Evolutionary conservation across 257 asterid genomes (phyloP).

Genomic region (Primulina tabacum): DNA sequence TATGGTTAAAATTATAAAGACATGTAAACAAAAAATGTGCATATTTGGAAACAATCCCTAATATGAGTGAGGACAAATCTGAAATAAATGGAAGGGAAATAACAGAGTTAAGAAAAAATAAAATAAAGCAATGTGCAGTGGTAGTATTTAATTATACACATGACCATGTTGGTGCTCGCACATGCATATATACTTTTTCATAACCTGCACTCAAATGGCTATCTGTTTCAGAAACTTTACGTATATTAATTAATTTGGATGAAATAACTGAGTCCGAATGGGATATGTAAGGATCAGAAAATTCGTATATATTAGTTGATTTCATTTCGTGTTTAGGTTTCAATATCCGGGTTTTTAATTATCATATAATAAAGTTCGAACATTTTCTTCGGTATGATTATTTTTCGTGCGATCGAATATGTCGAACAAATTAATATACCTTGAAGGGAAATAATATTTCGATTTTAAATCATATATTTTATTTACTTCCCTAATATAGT

Average conservation of each 20-base stretch:
- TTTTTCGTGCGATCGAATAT: not conserved
- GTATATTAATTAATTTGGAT: slow-evolving; percentile 11
- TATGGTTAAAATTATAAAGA: not conserved
- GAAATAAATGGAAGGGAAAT: slow-evolving; percentile 10
- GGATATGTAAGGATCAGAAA: not conserved
- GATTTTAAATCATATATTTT: no score
- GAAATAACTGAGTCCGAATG: slow-evolving; percentile 7
- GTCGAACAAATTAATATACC: not conserved
- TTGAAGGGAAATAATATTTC: no score
- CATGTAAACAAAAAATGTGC: not conserved
- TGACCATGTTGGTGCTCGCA: slow-evolving; percentile 14
- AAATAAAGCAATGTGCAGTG: not conserved
- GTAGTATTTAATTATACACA: slow-evolving; percentile 2
- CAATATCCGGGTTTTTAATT: no score
- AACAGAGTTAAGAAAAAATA: not conserved
- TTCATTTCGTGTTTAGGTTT: no score
- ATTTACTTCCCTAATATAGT: no score
- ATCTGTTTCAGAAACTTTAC: not conserved
- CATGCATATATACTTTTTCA: not conserved
- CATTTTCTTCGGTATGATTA: not conserved
- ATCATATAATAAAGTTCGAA: no score
- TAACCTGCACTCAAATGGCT: slow-evolving; percentile 1
- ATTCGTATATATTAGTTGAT: not conserved
- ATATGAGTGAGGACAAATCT: slow-evolving; percentile 4
- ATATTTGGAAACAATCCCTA: not conserved